Evolutionary conservation across 2,329 filamentous ascomycete genomes (phyloP).

Genomic region (Claviceps digitariae): DNA sequence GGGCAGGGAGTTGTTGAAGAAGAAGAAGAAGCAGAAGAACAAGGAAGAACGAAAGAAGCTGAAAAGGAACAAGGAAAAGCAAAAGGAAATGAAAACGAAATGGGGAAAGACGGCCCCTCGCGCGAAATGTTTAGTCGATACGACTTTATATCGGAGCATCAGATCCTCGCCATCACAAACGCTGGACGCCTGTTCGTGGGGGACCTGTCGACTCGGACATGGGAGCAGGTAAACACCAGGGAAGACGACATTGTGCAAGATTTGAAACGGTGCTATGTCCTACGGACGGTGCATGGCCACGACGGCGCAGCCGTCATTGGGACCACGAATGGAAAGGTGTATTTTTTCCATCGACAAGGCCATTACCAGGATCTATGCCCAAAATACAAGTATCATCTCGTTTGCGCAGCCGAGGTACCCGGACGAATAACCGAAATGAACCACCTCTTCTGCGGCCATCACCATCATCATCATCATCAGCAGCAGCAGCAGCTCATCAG

Average conservation of each 20-base stretch:
- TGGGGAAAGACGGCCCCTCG: slow-evolving; percentile 1
- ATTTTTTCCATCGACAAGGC: slow-evolving; percentile 22
- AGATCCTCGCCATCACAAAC: slow-evolving; percentile 44
- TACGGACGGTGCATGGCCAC: slow-evolving; percentile 25
- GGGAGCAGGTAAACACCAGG: slow-evolving; percentile 27
- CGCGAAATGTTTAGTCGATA: slow-evolving; percentile 45
- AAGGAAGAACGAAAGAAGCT: too few relatives aligned
- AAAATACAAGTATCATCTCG: slow-evolving; percentile 8
- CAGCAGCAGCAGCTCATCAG: slow-evolving; percentile 11
- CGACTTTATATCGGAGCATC: slow-evolving; percentile 41
- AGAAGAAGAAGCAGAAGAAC: neutral
- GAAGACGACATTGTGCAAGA: slow-evolving; percentile 19
- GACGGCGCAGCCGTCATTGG: slow-evolving; percentile 32
- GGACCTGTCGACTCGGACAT: slow-evolving; percentile 20
- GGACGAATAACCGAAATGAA: slow-evolving; percentile 40
- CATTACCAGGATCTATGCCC: neutral
- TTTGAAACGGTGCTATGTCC: slow-evolving; percentile 33
- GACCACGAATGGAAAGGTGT: slow-evolving; percentile 33
- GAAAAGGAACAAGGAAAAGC: neutral
- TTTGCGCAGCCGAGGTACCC: slow-evolving; percentile 24
- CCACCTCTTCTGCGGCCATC: slow-evolving; percentile 16
- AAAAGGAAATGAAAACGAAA: neutral
- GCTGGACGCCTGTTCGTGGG: slow-evolving; percentile 45
- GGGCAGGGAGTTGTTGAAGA: neutral
- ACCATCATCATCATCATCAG: neutral